Conservation (phyloP, 2,329 filamentous ascomycete genomes). For the Ophiocordyceps camponoti-rufipedis region DNA sequence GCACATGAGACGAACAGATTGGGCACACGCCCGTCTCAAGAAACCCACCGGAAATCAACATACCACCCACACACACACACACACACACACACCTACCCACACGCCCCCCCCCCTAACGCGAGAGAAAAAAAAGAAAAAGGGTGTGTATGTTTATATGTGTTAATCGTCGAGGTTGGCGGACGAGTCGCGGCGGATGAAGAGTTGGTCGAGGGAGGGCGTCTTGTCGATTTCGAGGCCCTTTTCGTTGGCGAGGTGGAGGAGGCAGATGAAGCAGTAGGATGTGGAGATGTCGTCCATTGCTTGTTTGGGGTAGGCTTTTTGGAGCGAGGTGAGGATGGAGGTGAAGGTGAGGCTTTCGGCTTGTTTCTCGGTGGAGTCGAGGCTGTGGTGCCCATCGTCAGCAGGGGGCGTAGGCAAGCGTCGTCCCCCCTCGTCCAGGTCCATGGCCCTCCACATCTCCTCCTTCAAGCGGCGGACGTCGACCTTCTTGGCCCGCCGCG, state of each 20-base stretch:
- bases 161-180: slow-evolving; percentile 35
- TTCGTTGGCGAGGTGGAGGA: slow-evolving; percentile 83
- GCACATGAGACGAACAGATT: too few relatives aligned
- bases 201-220: slow-evolving; percentile 36
- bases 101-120: too few relatives aligned
- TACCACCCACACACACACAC: too few relatives aligned
- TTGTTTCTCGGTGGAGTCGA: slow-evolving; percentile 14
- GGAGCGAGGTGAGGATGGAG: slow-evolving; percentile 74
- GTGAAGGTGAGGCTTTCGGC: slow-evolving; percentile 41
- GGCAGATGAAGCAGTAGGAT: slow-evolving; percentile 79
- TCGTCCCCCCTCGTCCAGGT: slow-evolving; percentile 31
- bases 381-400: slow-evolving; percentile 5
- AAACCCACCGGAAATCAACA: too few relatives aligned
- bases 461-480: slow-evolving; percentile 51
- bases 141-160: too few relatives aligned
- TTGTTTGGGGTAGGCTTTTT: slow-evolving; percentile 68
- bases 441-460: slow-evolving; percentile 52
- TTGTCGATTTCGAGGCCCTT: slow-evolving; percentile 67
- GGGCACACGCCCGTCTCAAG: too few relatives aligned
- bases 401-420: too few relatives aligned
- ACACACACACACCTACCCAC: too few relatives aligned
- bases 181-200: slow-evolving; percentile 44
- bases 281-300: slow-evolving; percentile 91
- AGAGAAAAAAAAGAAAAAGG: too few relatives aligned
- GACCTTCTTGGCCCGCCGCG: slow-evolving; percentile 52